Base-by-base conservation (phyloP, 768 basidiomycete species). In the Trametes cingulata region DNA sequence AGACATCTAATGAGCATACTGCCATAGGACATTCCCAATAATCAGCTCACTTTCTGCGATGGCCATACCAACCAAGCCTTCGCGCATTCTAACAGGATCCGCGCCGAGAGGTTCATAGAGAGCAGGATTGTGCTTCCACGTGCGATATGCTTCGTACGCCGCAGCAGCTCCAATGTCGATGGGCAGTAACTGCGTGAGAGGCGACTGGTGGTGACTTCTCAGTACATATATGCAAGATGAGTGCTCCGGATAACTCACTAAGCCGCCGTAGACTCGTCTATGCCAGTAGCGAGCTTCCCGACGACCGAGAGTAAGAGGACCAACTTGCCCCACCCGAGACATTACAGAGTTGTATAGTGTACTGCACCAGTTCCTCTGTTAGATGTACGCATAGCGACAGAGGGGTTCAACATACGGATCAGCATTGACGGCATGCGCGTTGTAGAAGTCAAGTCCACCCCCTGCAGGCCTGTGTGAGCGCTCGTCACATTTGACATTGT, bases 131-230 rank as follows among this genome's bases (percentile, higher is more conserved):
- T 85, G 82, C 49, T 83, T 82, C 83, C 85, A 87, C 33, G 80
- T 80, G 17, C 88, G 79, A 71, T 86, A 85, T 0, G 88, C 87
- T 70, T 91, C 88, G 68, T 89, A 91, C 0, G 87, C 89, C 8
- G 89, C 89, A 2, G 90, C 90, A 63, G 86, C 82, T 0, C 90
- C 90, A 13, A 92, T 79, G 59, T 90, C 87, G 17, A 72, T 66
- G 0, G 88, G 85, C 9, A 76, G 69, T 73, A 90, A 75, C 43
- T 74, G 71, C 53, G 69, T 72, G 15, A 85, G 69, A 54, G 83
- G 82, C 27, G 80, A 78, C 85, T 87, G 61, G 9, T 29, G 15
- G 6, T 17, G 36, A 2, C 13, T 17, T 12, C 36, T 39, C 24
- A 19, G 19, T 45, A 15, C 10, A 1, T 9, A 10, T 6, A n/a